Evolutionary conservation across 192 early-diverging fungal species (phyloP), one percentile per base, ranked within the genome.

Genomic region (Podila verticillata): DNA sequence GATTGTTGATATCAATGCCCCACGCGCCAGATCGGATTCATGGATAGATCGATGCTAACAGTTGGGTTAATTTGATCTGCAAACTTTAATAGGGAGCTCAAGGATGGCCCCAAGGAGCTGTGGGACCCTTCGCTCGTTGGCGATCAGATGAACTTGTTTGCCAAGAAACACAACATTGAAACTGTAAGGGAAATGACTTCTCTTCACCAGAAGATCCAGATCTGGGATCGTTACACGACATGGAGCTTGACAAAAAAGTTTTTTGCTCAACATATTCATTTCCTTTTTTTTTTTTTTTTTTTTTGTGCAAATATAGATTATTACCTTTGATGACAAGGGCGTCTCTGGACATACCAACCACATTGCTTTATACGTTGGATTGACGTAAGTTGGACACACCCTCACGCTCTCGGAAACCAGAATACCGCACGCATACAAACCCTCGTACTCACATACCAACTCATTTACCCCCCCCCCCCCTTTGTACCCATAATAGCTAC

Each of bases 341-440:
- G 88, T 99, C 39, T 96, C 95, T n/a, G 94, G 93, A 1, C 97
- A 99, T 68, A 82, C 86, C 47, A 99, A 99, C 82, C 97, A 99
- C 74, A 86, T 91, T 57, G 91, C 96, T 9, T 83, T 89, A 22
- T 95, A 91, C 71, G 84, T 90, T 67, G 97, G 95, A 56, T 84
- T 84, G 34, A 89, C 81, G 87, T 87, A 84, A 81, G 71, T 62
- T 20, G 31, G 32, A 26, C 15, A n/a, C n/a, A n/a, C n/a, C n/a
- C n/a, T n/a, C n/a, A n/a, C n/a, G n/a, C n/a, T n/a, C n/a, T n/a
- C n/a, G n/a, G n/a, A n/a, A n/a, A n/a, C n/a, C n/a, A n/a, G n/a
- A n/a, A n/a, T n/a, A n/a, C n/a, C n/a, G n/a, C n/a, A n/a, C n/a
- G n/a, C n/a, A n/a, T n/a, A n/a, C 20, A 26, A 4, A 22, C 3